Conservation (phyloP, 371 early-diverging fungal species). For the Mucor mucedo region DNA sequence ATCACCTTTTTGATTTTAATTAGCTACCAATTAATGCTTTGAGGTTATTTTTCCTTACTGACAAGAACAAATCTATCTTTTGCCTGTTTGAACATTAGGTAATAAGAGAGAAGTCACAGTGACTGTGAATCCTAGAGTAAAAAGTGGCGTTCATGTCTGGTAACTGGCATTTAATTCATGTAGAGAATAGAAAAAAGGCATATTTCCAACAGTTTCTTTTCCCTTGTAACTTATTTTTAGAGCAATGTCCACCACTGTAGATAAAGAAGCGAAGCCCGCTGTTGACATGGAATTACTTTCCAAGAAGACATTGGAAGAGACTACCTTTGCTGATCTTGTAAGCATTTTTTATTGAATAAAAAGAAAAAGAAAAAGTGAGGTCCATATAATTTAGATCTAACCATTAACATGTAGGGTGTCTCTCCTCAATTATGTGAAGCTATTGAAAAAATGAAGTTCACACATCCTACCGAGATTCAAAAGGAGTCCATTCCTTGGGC, state of each 20-base stretch:
- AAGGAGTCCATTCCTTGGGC: slow-evolving; percentile 89
- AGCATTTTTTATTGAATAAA: neutral
- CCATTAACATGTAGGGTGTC: slow-evolving; percentile 63
- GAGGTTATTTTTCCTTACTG: no score
- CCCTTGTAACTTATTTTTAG: neutral
- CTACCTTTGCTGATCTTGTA: slow-evolving; percentile 39
- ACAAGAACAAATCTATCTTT: no score
- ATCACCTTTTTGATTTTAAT: no score
- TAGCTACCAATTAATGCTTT: no score
- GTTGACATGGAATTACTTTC: slow-evolving; percentile 33
- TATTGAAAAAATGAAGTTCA: slow-evolving; percentile 87
- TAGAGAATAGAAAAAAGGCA: slow-evolving; percentile 3
- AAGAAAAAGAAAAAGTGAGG: no score
- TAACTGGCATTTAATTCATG: neutral
- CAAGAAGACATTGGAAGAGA: slow-evolving; percentile 30
- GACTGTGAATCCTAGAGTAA: neutral
- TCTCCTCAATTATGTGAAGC: slow-evolving; percentile 87
- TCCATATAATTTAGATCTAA: neutral
- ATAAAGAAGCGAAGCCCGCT: slow-evolving; percentile 19
- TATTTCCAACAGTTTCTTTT: neutral
- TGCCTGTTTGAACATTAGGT: no score
- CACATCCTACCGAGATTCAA: slow-evolving; percentile 94
- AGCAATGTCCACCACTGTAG: slow-evolving; percentile 12
- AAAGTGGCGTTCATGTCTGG: neutral
- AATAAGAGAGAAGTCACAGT: neutral